Conservation (phyloP, 352 stramenopile species). For the Aphanomyces stellatus region DNA sequence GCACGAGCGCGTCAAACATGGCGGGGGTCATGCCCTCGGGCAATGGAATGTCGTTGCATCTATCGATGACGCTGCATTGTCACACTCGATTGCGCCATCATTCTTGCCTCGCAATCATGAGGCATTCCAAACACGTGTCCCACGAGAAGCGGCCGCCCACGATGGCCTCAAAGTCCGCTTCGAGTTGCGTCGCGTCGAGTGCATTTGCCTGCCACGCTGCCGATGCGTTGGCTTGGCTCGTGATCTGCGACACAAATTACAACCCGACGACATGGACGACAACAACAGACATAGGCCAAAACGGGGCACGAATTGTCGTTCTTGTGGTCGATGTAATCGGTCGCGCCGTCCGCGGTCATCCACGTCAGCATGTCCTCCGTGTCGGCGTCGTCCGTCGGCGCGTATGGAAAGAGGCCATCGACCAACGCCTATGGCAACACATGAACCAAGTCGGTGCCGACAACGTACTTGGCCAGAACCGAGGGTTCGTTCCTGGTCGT, state of each 20-base stretch:
- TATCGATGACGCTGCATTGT: background rate
- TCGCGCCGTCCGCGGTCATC: constrained; percentile 64
- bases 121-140: constrained; percentile 65
- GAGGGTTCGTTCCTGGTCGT: constrained; percentile 76
- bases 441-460: background rate
- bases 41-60: constrained; percentile 63
- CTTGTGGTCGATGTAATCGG: constrained; percentile 62
- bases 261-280: background rate
- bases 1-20: constrained; percentile 67
- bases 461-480: constrained; percentile 49
- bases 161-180: constrained; percentile 46
- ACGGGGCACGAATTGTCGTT: constrained; percentile 74
- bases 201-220: constrained; percentile 49
- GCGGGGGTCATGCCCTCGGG: constrained; percentile 53
- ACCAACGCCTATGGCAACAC: constrained; percentile 35
- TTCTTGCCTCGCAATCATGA: constrained; percentile 49
- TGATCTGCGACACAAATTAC: background rate
- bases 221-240: constrained; percentile 46
- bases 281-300: constrained; percentile 32
- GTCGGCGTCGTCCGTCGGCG: constrained; percentile 27
- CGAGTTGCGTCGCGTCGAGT: constrained; percentile 35
- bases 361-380: constrained; percentile 64
- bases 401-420: constrained; percentile 68
- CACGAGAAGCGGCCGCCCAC: constrained; percentile 72
- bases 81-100: background rate